Base-by-base conservation (phyloP, 257 asterid genomes). In the Avicennia marina region DNA sequence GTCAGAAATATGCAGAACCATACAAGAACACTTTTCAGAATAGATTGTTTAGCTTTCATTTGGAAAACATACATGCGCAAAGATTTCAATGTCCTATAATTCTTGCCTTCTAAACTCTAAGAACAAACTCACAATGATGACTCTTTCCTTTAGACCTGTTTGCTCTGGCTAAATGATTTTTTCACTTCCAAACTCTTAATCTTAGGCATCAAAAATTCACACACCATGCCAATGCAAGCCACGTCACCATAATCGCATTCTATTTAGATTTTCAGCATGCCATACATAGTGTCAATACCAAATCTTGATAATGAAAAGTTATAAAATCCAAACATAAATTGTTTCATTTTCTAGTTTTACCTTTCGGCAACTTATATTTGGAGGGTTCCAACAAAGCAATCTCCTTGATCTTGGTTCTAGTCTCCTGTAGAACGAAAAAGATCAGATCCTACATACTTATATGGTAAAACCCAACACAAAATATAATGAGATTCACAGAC, bases 361-460 rank as follows among this genome's bases (percentile, higher is more conserved):
- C 96, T 87, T 81, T 64, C 80, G 76, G 26, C 83, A 81, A 47
- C 85, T 72, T 56, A 48, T 75, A 57, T 63, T 81, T 27, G 89
- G 81, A 18, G 89, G 72, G 69, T 78, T 84, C 95, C 98, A 85
- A 62, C 98, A 90, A 59, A 90, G 78, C 76, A 90, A 74, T 73
- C 74, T 77, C 71, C 98, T 81, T 40, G 96, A 87, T 62, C 83
- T 83, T 11, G 98, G 74, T 68, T 90, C 98, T 25, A 87, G 66
- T 78, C 84, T 82, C 89, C 96, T 85, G 87, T 69, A 73, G 25
- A 56, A 54, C 11, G 53, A 61, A 62, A 53, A 34, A 55, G 6
- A 56, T 22, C 13, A 48, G n/a, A 46, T 32, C 25, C 38, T 33
- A n/a, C n/a, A n/a, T n/a, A n/a, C n/a, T n/a, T n/a, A n/a, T n/a